Percentiles rank a stretch among this genome's conserved stretches.
phyloP scores from a whole-genome alignment of 2,329 filamentous ascomycete genomes.

The Microthyrium microscopicum region DNA sequence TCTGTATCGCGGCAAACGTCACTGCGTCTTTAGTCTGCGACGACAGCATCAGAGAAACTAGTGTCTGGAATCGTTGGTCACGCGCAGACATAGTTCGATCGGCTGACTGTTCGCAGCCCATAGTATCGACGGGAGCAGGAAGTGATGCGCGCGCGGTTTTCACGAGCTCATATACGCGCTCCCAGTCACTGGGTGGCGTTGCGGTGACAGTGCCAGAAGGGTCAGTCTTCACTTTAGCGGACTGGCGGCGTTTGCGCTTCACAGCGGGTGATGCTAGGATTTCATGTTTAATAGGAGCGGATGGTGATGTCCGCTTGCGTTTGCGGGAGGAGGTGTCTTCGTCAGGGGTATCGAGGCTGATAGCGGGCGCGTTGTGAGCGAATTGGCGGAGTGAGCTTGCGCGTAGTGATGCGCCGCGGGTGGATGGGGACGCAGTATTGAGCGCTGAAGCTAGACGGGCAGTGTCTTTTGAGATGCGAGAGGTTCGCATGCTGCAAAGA shows the following conservation, averaged over 20 bases:
- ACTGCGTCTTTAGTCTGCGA: slow-evolving; percentile 90
- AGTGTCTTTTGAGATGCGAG: slow-evolving; percentile 8
- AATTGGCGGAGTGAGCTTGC: background rate
- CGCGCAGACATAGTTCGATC: slow-evolving; percentile 30
- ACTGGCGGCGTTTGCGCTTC: slow-evolving; percentile 5
- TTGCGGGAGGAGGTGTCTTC: slow-evolving; percentile 1
- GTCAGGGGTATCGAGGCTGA: slow-evolving; percentile 1
- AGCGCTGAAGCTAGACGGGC: slow-evolving; percentile 2
- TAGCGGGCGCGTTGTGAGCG: background rate
- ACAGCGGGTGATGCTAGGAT: background rate
- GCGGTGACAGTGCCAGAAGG: background rate
- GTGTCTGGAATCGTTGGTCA: slow-evolving; percentile 66
- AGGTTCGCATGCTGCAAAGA: slow-evolving; percentile 7
- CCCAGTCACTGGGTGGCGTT: slow-evolving; percentile 63
- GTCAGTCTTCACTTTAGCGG: slow-evolving; percentile 2
- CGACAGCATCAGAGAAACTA: slow-evolving; percentile 77
- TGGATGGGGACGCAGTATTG: background rate
- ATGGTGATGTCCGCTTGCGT: slow-evolving; percentile 3
- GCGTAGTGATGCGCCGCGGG: slow-evolving; percentile 1
- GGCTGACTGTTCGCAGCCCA: slow-evolving; percentile 78
- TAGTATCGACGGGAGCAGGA: slow-evolving; percentile 80
- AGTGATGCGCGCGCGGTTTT: slow-evolving; percentile 54
- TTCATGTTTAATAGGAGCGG: background rate
- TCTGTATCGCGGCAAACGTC: slow-evolving; percentile 66
- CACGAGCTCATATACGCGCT: slow-evolving; percentile 60